Percentiles rank a stretch among this genome's conserved stretches.
These are phyloP conservation scores for Tolypocladium ovalisporum DNA, from an alignment of 2,329 filamentous ascomycete species.

Conservation along the genomic window DNA sequence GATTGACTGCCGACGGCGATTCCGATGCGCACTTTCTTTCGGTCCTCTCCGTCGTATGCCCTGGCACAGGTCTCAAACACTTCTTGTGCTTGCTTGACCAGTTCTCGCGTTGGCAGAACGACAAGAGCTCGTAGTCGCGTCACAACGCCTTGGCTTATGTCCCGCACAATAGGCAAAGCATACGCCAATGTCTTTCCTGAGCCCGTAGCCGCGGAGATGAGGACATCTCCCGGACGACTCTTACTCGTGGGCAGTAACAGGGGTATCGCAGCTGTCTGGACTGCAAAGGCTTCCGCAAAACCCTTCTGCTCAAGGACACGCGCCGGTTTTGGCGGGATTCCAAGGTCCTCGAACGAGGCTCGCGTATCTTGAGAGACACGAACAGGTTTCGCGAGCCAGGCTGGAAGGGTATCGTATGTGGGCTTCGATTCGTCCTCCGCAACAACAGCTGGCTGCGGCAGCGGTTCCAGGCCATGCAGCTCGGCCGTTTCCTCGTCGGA, in stretches of 20 bases:
- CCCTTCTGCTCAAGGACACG: conserved; percentile 53
- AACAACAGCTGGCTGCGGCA: conserved; percentile 65
- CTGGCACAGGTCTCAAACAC: conserved; percentile 64
- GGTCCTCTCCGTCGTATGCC: conserved; percentile 40
- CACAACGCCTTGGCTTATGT: conserved; percentile 52
- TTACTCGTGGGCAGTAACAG: conserved; percentile 58
- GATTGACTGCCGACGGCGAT: conserved; percentile 74
- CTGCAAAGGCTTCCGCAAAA: conserved; percentile 28
- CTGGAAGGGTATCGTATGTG: conserved; percentile 66
- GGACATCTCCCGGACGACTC: conserved; percentile 61
- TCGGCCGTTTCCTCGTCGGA: conserved; percentile 26
- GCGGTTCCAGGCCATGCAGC: conserved; percentile 63
- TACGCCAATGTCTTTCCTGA: conserved; percentile 95
- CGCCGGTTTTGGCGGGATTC: conserved; percentile 49
- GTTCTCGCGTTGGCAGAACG: conserved; percentile 80
- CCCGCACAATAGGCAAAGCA: conserved; percentile 71
- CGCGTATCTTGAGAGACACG: conserved; percentile 50
- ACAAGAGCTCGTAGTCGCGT: conserved; percentile 69
- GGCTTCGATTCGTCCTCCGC: conserved; percentile 46
- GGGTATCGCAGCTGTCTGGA: conserved; percentile 52
- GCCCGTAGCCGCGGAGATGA: conserved; percentile 86
- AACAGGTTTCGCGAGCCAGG: conserved; percentile 72
- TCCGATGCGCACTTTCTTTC: conserved; percentile 66
- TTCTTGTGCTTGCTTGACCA: conserved; percentile 77
- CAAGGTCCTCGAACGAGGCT: conserved; percentile 51